Conservation (phyloP, 169 alveolate species). For the Cryptosporidium parvum region DNA sequence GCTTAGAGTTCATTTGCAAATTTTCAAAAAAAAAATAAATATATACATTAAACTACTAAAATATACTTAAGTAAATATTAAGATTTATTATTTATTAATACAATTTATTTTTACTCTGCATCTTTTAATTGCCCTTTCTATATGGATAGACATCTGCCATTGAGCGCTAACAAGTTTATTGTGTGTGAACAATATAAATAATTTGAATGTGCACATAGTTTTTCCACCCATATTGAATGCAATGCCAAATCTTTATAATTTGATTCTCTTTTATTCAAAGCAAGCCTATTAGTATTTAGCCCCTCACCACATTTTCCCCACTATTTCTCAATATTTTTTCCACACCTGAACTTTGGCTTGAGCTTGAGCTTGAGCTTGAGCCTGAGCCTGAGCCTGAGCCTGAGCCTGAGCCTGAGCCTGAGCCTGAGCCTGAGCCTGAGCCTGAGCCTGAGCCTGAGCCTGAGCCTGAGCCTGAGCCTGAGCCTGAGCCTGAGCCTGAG, state of each 20-base stretch:
- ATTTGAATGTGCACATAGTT: not conserved
- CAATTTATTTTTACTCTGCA: not conserved
- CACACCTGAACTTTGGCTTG: no score
- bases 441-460: no score
- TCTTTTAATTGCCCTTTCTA: slow-evolving; percentile 8
- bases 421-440: no score
- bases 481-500: no score
- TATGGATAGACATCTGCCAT: not conserved
- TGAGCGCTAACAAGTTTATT: slow-evolving; percentile 1
- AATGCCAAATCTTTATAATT: no score
- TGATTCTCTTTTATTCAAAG: no score
- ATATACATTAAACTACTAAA: not conserved
- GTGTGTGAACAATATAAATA: not conserved
- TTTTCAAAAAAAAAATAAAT: not conserved
- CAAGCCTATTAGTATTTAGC: no score
- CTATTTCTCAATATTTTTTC: not conserved
- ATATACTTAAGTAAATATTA: not conserved
- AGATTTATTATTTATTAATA: not conserved
- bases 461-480: no score
- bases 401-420: no score
- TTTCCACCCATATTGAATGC: not conserved
- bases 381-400: no score
- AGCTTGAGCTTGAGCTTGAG: no score
- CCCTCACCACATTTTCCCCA: not conserved
- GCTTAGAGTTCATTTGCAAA: not conserved